These are phyloP conservation scores for Coprinellus micaceus DNA, from an alignment of 768 basidiomycete species.

Conservation along the genomic window DNA sequence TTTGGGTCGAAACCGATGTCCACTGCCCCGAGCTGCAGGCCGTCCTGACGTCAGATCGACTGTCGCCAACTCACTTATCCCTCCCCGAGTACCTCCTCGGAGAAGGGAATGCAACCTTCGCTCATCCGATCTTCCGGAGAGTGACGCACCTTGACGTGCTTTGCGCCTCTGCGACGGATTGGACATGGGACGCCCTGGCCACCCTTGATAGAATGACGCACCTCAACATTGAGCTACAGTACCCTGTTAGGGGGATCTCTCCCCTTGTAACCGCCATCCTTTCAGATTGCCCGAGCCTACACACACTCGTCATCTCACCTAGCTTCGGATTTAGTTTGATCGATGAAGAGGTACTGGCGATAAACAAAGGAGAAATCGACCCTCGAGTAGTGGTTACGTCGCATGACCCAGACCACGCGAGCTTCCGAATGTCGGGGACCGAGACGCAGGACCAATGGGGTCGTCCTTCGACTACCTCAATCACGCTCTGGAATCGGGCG, in stretches of 20 bases:
- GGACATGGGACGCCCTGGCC: not conserved
- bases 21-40: not conserved
- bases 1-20: not conserved
- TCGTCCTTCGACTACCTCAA: not conserved
- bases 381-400: not conserved
- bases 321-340: not conserved
- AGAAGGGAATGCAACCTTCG: not conserved
- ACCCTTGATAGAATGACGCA: not conserved
- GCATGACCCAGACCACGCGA: not conserved
- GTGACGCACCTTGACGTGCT: not conserved
- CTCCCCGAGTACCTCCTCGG: not conserved
- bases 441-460: not conserved
- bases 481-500: not conserved
- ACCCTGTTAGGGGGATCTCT: not conserved
- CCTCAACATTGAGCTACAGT: not conserved
- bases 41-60: not conserved
- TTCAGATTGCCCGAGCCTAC: not conserved
- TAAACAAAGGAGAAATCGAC: not conserved
- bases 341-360: not conserved
- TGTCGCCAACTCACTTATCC: not conserved
- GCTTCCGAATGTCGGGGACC: not conserved
- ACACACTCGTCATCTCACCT: not conserved
- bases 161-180: not conserved
- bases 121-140: not conserved
- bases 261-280: not conserved